These are phyloP conservation scores for Xylaria acuta DNA, from an alignment of 495 filamentous ascomycete species.

Conservation along the genomic window DNA sequence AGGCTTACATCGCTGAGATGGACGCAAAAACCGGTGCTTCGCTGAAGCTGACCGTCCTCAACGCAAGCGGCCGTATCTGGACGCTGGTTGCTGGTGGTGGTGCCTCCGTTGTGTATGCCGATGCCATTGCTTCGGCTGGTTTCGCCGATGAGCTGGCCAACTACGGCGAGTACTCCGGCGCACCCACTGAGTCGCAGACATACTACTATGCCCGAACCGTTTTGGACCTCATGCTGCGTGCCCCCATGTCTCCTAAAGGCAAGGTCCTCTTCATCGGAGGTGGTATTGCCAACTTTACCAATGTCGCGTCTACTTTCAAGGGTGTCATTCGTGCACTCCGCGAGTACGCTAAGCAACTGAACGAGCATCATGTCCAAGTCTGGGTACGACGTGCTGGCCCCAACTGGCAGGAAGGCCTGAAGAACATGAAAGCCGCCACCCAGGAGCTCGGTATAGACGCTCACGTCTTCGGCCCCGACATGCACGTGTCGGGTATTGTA, in stretches of 20 bases:
- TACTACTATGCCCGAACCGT: conserved; percentile 98
- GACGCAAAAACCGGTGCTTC: conserved; percentile 99
- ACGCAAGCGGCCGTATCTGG: conserved; percentile 91
- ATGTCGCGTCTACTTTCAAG: conserved; percentile 98
- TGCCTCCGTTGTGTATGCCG: conserved; percentile 98
- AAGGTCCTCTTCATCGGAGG: conserved; percentile 99
- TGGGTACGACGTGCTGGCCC: conserved; percentile 99
- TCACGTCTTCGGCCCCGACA: conserved; percentile 97
- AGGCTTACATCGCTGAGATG: conserved; percentile 97
- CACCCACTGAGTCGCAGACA: conserved; percentile 96
- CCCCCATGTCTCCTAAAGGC: conserved; percentile 83
- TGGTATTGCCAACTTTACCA: conserved; percentile 99
- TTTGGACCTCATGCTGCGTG: conserved; percentile 95
- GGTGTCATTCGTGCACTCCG: conserved; percentile 97
- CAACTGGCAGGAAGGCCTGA: conserved; percentile 99
- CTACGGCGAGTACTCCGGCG: conserved; percentile 99
- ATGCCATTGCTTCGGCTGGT: conserved; percentile 96
- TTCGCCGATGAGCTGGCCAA: conserved; percentile 97
- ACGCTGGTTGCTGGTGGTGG: conserved; percentile 98
- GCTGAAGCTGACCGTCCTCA: conserved; percentile 96
- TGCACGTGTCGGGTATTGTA: conserved; percentile 76
- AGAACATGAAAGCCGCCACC: conserved; percentile 98
- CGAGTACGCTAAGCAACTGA: conserved; percentile 82
- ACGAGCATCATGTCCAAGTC: conserved; percentile 98
- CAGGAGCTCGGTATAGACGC: conserved; percentile 91